phyloP scores from a whole-genome alignment of 78 protist species.

The Mastigamoeba balamuthi region DNA sequence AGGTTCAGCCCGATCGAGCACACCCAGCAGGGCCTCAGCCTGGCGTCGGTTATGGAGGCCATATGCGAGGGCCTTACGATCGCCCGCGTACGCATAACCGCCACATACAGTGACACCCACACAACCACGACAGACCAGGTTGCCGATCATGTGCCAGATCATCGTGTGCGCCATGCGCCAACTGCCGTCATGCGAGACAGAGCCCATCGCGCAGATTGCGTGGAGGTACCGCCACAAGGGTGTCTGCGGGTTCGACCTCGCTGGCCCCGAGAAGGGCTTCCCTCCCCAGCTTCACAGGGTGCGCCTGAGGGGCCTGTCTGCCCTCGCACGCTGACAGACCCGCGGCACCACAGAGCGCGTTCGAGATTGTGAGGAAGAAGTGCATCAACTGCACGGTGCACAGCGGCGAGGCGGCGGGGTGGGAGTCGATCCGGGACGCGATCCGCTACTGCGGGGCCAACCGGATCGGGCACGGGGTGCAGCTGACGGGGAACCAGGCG shows the following conservation, averaged over 20 bases:
- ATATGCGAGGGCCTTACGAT: slow-evolving; percentile 44
- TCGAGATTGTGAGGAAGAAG: slow-evolving; percentile 23
- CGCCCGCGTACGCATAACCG: no score
- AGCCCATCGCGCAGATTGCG: slow-evolving; percentile 49
- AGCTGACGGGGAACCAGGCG: slow-evolving; percentile 11
- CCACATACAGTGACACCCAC: no score
- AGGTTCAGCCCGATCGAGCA: slow-evolving; percentile 73
- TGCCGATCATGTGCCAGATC: slow-evolving; percentile 37
- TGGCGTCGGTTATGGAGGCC: slow-evolving; percentile 53
- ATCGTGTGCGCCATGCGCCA: slow-evolving; percentile 74
- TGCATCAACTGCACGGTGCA: slow-evolving; percentile 47
- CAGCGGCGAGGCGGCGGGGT: slow-evolving; percentile 64
- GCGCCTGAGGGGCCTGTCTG: background rate
- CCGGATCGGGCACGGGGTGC: slow-evolving; percentile 76
- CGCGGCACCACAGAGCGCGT: slow-evolving; percentile 11
- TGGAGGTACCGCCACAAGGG: slow-evolving; percentile 52
- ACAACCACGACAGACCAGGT: slow-evolving; percentile 6
- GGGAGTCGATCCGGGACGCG: slow-evolving; percentile 42
- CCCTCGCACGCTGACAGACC: no score
- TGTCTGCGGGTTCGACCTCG: slow-evolving; percentile 65
- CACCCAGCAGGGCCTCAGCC: slow-evolving; percentile 18
- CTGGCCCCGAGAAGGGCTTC: slow-evolving; percentile 68
- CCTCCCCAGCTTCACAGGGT: slow-evolving; percentile 14
- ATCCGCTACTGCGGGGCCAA: slow-evolving; percentile 68
- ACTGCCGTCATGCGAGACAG: slow-evolving; percentile 3